Conservation (phyloP, 176 grass and related monocot species). For the Carex cristatella region DNA sequence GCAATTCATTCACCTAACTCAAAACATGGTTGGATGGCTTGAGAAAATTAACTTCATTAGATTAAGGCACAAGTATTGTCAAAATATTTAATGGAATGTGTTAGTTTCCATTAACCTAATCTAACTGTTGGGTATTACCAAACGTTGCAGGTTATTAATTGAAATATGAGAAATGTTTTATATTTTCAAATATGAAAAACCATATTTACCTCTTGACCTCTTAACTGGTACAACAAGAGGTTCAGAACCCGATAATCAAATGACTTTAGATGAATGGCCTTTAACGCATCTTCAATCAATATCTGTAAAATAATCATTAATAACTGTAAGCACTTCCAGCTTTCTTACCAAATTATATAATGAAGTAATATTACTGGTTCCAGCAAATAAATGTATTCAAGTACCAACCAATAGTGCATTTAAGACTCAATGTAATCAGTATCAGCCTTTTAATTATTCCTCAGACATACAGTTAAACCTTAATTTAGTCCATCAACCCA, state of each 20-base stretch:
- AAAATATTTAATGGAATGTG: not conserved
- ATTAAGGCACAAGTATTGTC: conserved; percentile 2
- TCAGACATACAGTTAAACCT: not conserved
- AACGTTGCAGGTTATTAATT: too few species aligned
- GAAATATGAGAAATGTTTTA: not conserved
- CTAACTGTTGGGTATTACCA: not conserved
- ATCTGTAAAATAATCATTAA: conserved; percentile 47
- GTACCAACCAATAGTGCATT: not conserved
- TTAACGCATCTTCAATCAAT: conserved; percentile 62
- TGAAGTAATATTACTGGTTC: not conserved
- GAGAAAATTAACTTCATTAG: not conserved
- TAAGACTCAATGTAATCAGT: not conserved
- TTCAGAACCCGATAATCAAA: conserved; percentile 95
- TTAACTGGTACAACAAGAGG: conserved; percentile 69
- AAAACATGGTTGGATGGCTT: not conserved
- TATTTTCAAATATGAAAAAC: not conserved
- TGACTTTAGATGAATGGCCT: conserved; percentile 85
- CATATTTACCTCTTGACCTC: conserved; percentile 54
- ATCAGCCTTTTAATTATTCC: not conserved
- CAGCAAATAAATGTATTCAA: not conserved
- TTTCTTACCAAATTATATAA: not conserved
- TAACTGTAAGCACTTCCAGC: conserved; percentile 14
- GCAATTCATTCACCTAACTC: conserved; percentile 69
- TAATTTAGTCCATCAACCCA: not conserved
- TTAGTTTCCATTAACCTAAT: not conserved